Evolutionary conservation across 257 asterid species (phyloP), one percentile per base, ranked within the genome.

Genomic region (Thymus mandschuricus): DNA sequence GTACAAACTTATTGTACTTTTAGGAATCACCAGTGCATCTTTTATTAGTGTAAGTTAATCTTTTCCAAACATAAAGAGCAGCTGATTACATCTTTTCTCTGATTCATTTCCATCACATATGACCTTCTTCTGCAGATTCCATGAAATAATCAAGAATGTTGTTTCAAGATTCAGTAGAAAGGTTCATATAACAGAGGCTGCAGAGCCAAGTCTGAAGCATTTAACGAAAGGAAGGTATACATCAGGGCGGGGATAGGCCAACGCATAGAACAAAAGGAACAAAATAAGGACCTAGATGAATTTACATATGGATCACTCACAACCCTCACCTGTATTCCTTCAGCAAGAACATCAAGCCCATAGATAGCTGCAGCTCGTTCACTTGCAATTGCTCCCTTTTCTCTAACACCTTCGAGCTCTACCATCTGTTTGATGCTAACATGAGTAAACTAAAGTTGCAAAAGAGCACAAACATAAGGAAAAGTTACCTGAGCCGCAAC

Each of bases 371-470:
- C 99, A 64, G 99, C 98, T 81, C 91, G 85, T 44, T 85, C 85
- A 77, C 98, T 92, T 41, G 98, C 99, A 58, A 95, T 68, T 8
- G 97, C 96, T 69, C 97, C 98, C 4, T 80, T 86, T 77, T 95
- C 96, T 75, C 92, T 86, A 51, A 73, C 59, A 29, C 89, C 86
- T 74, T 79, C 79, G 63, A 86, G 66, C 27, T 93, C 97, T 75
- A 89, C 87, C 45, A 82, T 80, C 99, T 92, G 89, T 79, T 75
- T 34, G 69, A 76, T 69, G 82, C 82, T 77, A 80, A 74, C 41
- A 65, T 57, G 58, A 60, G 66, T 11, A 31, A 45, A 63, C 50
- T 21, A 13, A 52, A 60, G 41, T 28, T 30, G 35, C 31, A 64
- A 59, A 64, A 58, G 60, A 56, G n/a, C 29, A 71, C 7, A 55